Percentiles rank a stretch among this genome's conserved stretches.
Conservation (phyloP, 176 grass and related monocot species). For the Avena eriantha region DNA sequence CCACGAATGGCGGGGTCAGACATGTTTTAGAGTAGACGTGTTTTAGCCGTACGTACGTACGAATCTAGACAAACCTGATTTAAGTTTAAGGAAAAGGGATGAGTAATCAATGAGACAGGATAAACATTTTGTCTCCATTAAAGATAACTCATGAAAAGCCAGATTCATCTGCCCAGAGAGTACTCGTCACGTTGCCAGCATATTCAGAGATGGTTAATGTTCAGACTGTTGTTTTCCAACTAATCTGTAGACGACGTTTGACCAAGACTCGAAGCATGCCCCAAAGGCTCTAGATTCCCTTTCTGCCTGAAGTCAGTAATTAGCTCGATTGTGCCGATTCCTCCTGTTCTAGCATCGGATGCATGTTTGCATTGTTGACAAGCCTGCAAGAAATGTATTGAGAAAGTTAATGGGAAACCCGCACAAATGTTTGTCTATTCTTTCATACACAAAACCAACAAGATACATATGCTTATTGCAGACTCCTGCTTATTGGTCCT, state of each 20-base stretch:
- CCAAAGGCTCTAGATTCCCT: slow-evolving; percentile 60
- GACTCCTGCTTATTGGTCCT: neutral
- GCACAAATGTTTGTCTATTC: neutral
- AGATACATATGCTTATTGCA: neutral
- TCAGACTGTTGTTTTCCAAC: slow-evolving; percentile 1
- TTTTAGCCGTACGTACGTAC: too few relatives aligned
- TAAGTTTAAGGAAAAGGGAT: too few relatives aligned
- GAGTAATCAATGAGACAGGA: too few relatives aligned
- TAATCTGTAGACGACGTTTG: neutral
- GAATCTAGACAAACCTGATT: too few relatives aligned
- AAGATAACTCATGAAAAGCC: neutral
- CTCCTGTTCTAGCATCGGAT: slow-evolving; percentile 73
- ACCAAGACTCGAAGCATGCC: neutral
- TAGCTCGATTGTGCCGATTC: slow-evolving; percentile 72
- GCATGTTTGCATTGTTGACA: slow-evolving; percentile 64
- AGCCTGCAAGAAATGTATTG: slow-evolving; percentile 47
- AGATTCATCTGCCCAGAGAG: neutral
- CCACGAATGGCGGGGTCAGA: too few relatives aligned
- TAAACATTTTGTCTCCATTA: neutral
- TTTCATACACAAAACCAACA: slow-evolving; percentile 17
- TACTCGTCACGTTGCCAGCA: neutral
- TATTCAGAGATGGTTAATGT: neutral
- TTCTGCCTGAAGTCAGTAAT: slow-evolving; percentile 75
- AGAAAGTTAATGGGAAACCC: slow-evolving; percentile 14
- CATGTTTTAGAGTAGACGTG: too few relatives aligned